Evolutionary conservation across 2,329 filamentous ascomycete species (phyloP).

Genomic region (Scedosporium apiospermum): DNA sequence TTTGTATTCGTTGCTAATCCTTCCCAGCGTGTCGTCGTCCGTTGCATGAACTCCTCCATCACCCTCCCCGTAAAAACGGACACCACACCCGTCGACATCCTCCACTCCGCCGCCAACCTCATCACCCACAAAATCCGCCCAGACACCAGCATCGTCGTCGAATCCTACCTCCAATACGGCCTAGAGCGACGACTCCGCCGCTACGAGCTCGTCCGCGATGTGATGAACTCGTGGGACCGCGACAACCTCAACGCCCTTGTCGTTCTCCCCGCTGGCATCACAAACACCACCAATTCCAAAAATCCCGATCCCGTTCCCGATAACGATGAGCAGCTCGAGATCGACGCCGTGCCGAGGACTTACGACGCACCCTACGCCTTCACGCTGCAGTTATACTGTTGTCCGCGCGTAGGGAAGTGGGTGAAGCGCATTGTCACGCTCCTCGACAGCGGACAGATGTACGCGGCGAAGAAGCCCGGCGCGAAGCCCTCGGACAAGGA

Average conservation of each 20-base stretch:
- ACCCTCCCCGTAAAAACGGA: constrained; percentile 63
- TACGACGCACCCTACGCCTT: constrained; percentile 55
- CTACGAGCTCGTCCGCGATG: constrained; percentile 78
- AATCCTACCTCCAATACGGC: constrained; percentile 66
- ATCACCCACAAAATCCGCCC: constrained; percentile 57
- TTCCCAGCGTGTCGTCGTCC: constrained; percentile 56
- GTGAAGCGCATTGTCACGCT: constrained; percentile 74
- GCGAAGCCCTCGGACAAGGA: constrained; percentile 56
- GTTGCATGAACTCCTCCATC: constrained; percentile 60
- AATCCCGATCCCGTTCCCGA: constrained; percentile 30
- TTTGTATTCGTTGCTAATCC: constrained; percentile 3
- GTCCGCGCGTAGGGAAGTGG: constrained; percentile 77
- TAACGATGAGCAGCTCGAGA: constrained; percentile 53
- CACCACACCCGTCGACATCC: constrained; percentile 65
- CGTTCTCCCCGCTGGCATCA: constrained; percentile 45
- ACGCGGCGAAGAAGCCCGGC: constrained; percentile 60
- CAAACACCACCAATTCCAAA: neutral
- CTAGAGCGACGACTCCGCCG: constrained; percentile 74
- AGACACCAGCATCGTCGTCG: constrained; percentile 60
- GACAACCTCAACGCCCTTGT: constrained; percentile 65
- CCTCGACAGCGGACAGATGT: constrained; percentile 61
- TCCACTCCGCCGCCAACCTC: constrained; percentile 55
- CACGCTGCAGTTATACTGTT: constrained; percentile 68
- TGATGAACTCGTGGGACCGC: constrained; percentile 87
- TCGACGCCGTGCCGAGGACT: constrained; percentile 49